Conservation (phyloP, 441 rosid species). For the Brassica hybrid region DNA sequence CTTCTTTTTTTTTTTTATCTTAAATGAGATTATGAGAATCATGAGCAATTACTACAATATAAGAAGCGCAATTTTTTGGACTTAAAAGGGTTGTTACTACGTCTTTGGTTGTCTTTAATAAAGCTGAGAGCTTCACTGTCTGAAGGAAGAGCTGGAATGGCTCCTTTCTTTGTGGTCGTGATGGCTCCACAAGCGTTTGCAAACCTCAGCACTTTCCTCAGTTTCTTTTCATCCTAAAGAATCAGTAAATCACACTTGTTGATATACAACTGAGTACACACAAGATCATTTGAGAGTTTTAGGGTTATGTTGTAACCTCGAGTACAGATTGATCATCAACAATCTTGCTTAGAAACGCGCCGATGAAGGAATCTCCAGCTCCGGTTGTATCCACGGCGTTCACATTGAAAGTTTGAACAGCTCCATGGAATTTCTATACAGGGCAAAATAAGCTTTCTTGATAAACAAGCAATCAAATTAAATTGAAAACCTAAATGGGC, state of each 20-base stretch:
- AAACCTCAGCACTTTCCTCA: slow-evolving; percentile 73
- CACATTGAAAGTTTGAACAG: slow-evolving; percentile 77
- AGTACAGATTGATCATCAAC: slow-evolving; percentile 74
- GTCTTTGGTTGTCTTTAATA: slow-evolving; percentile 46
- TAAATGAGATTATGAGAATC: not conserved
- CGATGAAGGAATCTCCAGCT: slow-evolving; percentile 94
- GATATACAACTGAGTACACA: not conserved
- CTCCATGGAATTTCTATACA: slow-evolving; percentile 57
- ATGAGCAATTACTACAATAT: slow-evolving; percentile 3
- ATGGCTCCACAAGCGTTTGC: slow-evolving; percentile 97
- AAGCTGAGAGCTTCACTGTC: slow-evolving; percentile 55
- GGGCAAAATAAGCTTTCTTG: not conserved
- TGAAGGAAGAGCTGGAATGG: slow-evolving; percentile 89
- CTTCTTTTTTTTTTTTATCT: not conserved
- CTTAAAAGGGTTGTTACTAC: not conserved
- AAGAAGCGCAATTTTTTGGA: not conserved
- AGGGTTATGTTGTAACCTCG: slow-evolving; percentile 51
- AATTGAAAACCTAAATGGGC: not conserved
- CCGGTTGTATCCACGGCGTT: slow-evolving; percentile 87
- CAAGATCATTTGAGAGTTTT: not conserved
- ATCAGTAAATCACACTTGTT: slow-evolving; percentile 4
- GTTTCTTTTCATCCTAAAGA: slow-evolving; percentile 63
- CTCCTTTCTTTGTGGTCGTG: slow-evolving; percentile 93
- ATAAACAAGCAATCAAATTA: not conserved
- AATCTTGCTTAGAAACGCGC: slow-evolving; percentile 76